Percentiles rank a stretch among this genome's conserved stretches.
These are phyloP conservation scores for Vicia villosa DNA, from an alignment of 306 rosid species.

Conservation along the genomic window DNA sequence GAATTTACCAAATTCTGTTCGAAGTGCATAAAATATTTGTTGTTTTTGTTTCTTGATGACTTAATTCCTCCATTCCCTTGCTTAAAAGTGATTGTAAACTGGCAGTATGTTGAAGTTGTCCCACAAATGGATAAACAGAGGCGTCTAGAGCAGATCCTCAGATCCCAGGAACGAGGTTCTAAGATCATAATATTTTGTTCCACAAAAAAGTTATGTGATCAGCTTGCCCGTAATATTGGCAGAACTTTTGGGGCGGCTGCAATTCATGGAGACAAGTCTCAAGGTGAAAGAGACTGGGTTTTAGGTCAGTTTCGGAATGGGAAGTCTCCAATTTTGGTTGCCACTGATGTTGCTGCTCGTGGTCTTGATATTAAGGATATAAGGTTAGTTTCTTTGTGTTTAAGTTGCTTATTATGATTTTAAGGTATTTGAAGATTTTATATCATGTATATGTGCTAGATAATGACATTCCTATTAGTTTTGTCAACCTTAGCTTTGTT, in stretches of 20 bases:
- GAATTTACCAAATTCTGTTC: conserved; percentile 9
- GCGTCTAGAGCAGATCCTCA: conserved; percentile 96
- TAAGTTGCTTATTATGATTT: neutral
- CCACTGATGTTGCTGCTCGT: conserved; percentile 99
- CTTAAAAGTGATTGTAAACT: conserved; percentile 8
- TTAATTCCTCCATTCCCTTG: conserved; percentile 1
- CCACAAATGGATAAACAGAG: conserved; percentile 98
- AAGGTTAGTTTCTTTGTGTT: conserved; percentile 56
- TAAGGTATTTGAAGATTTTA: neutral
- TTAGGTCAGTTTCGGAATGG: conserved; percentile 91
- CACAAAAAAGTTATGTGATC: conserved; percentile 95
- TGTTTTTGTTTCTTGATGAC: conserved; percentile 17
- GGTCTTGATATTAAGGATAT: conserved; percentile 99
- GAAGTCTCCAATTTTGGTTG: conserved; percentile 90
- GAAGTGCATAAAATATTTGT: neutral
- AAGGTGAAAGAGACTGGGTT: conserved; percentile 93
- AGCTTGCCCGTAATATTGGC: conserved; percentile 87
- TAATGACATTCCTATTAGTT: conserved; percentile 17
- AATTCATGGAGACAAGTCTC: conserved; percentile 98
- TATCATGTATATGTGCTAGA: conserved; percentile 14
- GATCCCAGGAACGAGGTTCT: conserved; percentile 91
- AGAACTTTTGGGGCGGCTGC: conserved; percentile 93
- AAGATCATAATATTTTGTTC: conserved; percentile 91
- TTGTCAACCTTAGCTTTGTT: conserved; percentile 25
- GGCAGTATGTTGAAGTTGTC: conserved; percentile 94